phyloP scores from a whole-genome alignment of 257 asterid species.

The Penstemon eatonii region DNA sequence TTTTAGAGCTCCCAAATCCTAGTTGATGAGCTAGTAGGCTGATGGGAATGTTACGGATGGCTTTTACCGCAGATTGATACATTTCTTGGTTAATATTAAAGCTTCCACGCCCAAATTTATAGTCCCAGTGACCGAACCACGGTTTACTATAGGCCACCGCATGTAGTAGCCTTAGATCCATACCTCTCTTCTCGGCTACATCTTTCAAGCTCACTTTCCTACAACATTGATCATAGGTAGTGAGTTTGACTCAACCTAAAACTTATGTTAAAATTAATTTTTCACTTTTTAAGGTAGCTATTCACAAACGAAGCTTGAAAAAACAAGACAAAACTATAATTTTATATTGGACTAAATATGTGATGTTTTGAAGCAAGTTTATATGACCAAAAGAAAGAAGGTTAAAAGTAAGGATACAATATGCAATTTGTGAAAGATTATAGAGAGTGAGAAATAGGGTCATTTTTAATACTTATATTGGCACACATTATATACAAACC shows the following conservation, averaged over 20 bases:
- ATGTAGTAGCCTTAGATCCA: slow-evolving; percentile 80
- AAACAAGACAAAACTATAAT: neutral
- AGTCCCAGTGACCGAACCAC: slow-evolving; percentile 94
- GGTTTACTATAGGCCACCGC: slow-evolving; percentile 71
- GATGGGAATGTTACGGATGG: slow-evolving; percentile 65
- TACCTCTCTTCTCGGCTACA: slow-evolving; percentile 63
- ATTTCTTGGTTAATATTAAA: slow-evolving; percentile 60
- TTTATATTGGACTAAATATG: neutral
- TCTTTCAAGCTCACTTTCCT: slow-evolving; percentile 94
- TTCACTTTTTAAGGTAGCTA: too few species aligned
- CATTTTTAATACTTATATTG: neutral
- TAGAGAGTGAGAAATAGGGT: neutral
- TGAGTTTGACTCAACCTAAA: too few species aligned
- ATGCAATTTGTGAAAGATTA: neutral
- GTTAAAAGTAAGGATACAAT: neutral
- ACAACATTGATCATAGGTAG: slow-evolving; percentile 6
- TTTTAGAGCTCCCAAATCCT: slow-evolving; percentile 27
- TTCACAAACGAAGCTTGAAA: too few species aligned
- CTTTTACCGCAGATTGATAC: slow-evolving; percentile 58
- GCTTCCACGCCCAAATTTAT: slow-evolving; percentile 66
- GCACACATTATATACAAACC: slow-evolving; percentile 42
- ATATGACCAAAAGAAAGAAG: too few species aligned
- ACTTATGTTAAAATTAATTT: too few species aligned
- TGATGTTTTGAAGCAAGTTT: too few species aligned
- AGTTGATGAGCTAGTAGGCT: slow-evolving; percentile 51